Base-by-base conservation (phyloP, 495 filamentous ascomycete genomes). In the Annulohypoxylon nitens region DNA sequence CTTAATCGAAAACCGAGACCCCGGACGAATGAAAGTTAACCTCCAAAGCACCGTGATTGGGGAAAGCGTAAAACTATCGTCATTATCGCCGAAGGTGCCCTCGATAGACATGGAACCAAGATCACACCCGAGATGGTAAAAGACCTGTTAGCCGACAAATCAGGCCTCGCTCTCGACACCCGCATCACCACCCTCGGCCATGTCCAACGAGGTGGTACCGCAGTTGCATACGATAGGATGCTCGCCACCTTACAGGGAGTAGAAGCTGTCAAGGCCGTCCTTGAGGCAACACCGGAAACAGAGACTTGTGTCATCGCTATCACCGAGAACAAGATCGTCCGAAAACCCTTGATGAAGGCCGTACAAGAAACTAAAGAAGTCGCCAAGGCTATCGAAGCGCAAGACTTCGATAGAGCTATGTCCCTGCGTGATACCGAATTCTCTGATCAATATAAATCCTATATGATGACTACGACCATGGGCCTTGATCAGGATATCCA, bases 31-130 rank as follows among this genome's bases (percentile, higher is more conserved):
- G 47, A 6, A 18, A 61, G 60, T 83, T 90, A 78, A 89, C 41
- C 16, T 45, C 0, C 25, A 41, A 50, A 97, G 93, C 97, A 99
- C 83, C 93, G 97, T 64, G 85, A 90, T 66, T 86, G 93, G 74
- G 97, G 97, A 59, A 98, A 98, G 86, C 88, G 97, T 69, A 95
- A 97, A 83, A 98, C 97, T 1, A 98, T 98, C 69, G 95, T 99
- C 71, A 98, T 99, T 70, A 91, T 99, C 57, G 95, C 96, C 41
- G 96, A 99, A 81, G 96, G 96, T 72, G 96, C 96, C 26, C 90
- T 94, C 55, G 97, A 99, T 79, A 87, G 85, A 57, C 82, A 97
- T 14, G 90, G 97, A 34, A 93, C 92, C 77, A 94, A 93, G 78
- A 96, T 99, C 73, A 88, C 89, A 2, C 90, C 93, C 8, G 78